Evolutionary conservation across 805 yeast species (phyloP).

Genomic region (Sugiyamaella lignohabitans): DNA sequence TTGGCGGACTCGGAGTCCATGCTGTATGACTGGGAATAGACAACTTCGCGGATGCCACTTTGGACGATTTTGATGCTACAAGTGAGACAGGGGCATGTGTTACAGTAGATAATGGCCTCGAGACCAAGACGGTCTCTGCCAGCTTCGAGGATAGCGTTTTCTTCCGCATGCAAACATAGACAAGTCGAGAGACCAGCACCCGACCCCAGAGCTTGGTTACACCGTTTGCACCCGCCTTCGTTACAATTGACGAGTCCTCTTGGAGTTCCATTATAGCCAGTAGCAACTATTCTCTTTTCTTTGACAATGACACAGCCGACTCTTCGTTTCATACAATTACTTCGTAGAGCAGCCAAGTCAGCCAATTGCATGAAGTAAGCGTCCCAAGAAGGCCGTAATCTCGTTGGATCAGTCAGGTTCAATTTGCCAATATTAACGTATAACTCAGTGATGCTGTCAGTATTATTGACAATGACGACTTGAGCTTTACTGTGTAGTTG

Average conservation of each 20-base stretch:
- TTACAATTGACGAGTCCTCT: slow-evolving; percentile 81
- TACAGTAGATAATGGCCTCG: slow-evolving; percentile 71
- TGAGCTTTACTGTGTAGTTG: slow-evolving; percentile 44
- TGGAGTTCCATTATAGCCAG: slow-evolving; percentile 98
- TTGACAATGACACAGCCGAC: slow-evolving; percentile 95
- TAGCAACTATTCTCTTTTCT: slow-evolving; percentile 80
- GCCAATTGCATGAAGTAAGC: slow-evolving; percentile 92
- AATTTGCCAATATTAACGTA: slow-evolving; percentile 36
- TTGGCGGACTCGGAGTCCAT: slow-evolving; percentile 78
- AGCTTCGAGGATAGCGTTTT: slow-evolving; percentile 88
- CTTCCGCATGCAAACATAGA: slow-evolving; percentile 94
- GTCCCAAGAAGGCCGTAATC: slow-evolving; percentile 93
- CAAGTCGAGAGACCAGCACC: slow-evolving; percentile 77
- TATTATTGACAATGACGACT: slow-evolving; percentile 51
- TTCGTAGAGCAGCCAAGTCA: slow-evolving; percentile 82
- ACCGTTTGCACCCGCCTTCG: slow-evolving; percentile 91
- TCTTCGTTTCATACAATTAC: slow-evolving; percentile 94
- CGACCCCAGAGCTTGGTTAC: slow-evolving; percentile 60
- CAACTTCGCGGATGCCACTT: slow-evolving; percentile 84
- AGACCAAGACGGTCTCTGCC: slow-evolving; percentile 78
- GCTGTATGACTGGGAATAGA: slow-evolving; percentile 83
- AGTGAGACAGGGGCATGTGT: slow-evolving; percentile 93
- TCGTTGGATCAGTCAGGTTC: slow-evolving; percentile 43
- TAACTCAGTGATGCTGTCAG: slow-evolving; percentile 34
- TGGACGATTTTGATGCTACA: slow-evolving; percentile 95